These are phyloP conservation scores for Scheffersomyces amazonensis DNA, from an alignment of 805 yeast species.

Conservation along the genomic window DNA sequence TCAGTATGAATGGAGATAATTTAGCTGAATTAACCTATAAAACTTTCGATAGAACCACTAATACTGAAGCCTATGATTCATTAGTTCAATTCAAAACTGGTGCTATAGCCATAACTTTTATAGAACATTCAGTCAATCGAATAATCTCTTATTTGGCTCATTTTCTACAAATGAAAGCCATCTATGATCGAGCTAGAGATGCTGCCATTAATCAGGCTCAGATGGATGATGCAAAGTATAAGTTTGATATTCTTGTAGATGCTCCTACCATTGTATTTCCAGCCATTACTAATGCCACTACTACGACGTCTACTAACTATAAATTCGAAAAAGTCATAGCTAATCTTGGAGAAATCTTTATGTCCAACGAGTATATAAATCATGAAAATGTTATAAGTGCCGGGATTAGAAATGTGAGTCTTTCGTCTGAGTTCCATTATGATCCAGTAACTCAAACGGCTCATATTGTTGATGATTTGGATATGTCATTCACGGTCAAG, in stretches of 20 bases:
- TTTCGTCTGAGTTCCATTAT: conserved; percentile 61
- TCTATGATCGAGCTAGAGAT: conserved; percentile 87
- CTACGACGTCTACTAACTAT: conserved; percentile 38
- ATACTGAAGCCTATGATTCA: conserved; percentile 51
- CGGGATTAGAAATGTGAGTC: conserved; percentile 69
- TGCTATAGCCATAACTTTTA: conserved; percentile 70
- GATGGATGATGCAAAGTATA: conserved; percentile 58
- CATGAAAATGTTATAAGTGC: conserved; percentile 34
- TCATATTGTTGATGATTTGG: conserved; percentile 65
- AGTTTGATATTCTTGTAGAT: conserved; percentile 65
- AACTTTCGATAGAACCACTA: conserved; percentile 60
- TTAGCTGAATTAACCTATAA: conserved; percentile 83
- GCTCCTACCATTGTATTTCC: conserved; percentile 90
- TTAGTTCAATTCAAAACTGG: conserved; percentile 66
- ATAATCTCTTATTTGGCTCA: conserved; percentile 66
- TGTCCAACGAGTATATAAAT: conserved; percentile 55
- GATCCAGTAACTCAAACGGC: conserved; percentile 47
- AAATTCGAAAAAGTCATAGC: conserved; percentile 9
- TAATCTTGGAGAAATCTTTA: conserved; percentile 73
- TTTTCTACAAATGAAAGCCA: conserved; percentile 78
- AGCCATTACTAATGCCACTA: too few species aligned
- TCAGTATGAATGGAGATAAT: conserved; percentile 78
- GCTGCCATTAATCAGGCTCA: conserved; percentile 85
- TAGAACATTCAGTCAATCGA: conserved; percentile 74
- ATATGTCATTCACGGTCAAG: conserved; percentile 58